phyloP scores from a whole-genome alignment of 495 filamentous ascomycete species.

The Hyaloscypha variabilis region DNA sequence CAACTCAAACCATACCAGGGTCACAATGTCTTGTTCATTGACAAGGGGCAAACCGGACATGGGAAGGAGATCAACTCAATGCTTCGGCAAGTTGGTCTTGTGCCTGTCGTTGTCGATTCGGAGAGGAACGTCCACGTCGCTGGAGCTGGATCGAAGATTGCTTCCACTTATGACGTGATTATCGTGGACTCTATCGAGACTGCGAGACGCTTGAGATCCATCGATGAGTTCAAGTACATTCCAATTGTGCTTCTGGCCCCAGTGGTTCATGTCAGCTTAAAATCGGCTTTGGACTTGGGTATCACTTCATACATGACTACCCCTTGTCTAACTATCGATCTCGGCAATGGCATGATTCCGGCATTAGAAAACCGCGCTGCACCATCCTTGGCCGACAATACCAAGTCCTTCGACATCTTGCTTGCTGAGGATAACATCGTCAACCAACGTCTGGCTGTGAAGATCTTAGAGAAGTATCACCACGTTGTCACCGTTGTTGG shows the following conservation, averaged over 20 bases:
- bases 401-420: conserved; percentile 93
- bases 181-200: conserved; percentile 94
- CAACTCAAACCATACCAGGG: conserved; percentile 87
- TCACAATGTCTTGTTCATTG: conserved; percentile 94
- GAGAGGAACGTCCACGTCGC: conserved; percentile 52
- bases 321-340: conserved; percentile 90
- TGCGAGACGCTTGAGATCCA: conserved; percentile 77
- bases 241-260: conserved; percentile 94
- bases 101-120: conserved; percentile 79
- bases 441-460: conserved; percentile 94
- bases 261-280: conserved; percentile 87
- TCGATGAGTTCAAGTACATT: conserved; percentile 97
- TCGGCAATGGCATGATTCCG: conserved; percentile 98
- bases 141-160: conserved; percentile 53
- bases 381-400: conserved; percentile 89
- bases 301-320: conserved; percentile 99
- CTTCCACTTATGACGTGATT: conserved; percentile 84
- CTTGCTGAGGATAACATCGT: conserved; percentile 98
- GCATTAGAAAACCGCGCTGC: conserved; percentile 93
- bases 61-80: conserved; percentile 77
- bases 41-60: conserved; percentile 83
- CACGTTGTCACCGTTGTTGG: conserved; percentile 95
- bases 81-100: conserved; percentile 76
- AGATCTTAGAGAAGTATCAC: conserved; percentile 97
- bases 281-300: conserved; percentile 92